Percentiles rank a stretch among this genome's conserved stretches.
Conservation (phyloP, 495 filamentous ascomycete genomes). For the Podospora pseudocomata region DNA sequence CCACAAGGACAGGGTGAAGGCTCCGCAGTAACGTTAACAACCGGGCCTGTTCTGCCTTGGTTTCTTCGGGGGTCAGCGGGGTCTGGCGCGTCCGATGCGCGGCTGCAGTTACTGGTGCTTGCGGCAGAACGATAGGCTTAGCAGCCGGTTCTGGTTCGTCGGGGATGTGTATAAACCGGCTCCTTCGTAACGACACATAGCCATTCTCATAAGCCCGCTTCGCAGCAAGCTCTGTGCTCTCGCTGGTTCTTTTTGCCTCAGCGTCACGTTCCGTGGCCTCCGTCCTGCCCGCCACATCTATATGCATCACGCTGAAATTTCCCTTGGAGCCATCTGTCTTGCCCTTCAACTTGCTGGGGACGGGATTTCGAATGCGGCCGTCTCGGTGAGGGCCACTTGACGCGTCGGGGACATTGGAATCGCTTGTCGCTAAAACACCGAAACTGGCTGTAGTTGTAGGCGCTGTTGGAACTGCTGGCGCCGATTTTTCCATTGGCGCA, state of each 20-base stretch:
- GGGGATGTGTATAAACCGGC: constrained; percentile 37
- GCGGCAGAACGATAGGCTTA: constrained; percentile 26
- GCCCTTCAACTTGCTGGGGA: constrained; percentile 55
- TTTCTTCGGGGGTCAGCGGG: constrained; percentile 45
- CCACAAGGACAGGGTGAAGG: constrained; percentile 49
- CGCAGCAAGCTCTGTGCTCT: constrained; percentile 52
- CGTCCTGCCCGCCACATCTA: constrained; percentile 45
- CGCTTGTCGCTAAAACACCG: constrained; percentile 19
- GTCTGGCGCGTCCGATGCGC: constrained; percentile 15
- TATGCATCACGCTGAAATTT: constrained; percentile 57
- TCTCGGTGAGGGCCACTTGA: constrained; percentile 34
- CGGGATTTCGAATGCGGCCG: constrained; percentile 54
- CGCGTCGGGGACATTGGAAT: constrained; percentile 24
- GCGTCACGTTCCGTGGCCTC: constrained; percentile 47
- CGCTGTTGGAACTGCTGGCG: constrained; percentile 2
- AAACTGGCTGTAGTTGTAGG: constrained; percentile 15
- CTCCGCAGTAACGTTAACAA: constrained; percentile 51
- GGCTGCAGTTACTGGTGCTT: constrained; percentile 9
- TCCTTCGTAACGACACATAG: constrained; percentile 49
- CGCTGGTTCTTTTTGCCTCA: constrained; percentile 54
- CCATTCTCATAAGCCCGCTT: constrained; percentile 49
- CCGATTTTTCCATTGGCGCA: constrained; percentile 12
- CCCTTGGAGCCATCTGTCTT: constrained; percentile 56
- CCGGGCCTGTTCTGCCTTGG: constrained; percentile 53
- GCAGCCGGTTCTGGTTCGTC: constrained; percentile 20